Base-by-base conservation (phyloP, 2,329 filamentous ascomycete species). In the Aspergillus glaucus region DNA sequence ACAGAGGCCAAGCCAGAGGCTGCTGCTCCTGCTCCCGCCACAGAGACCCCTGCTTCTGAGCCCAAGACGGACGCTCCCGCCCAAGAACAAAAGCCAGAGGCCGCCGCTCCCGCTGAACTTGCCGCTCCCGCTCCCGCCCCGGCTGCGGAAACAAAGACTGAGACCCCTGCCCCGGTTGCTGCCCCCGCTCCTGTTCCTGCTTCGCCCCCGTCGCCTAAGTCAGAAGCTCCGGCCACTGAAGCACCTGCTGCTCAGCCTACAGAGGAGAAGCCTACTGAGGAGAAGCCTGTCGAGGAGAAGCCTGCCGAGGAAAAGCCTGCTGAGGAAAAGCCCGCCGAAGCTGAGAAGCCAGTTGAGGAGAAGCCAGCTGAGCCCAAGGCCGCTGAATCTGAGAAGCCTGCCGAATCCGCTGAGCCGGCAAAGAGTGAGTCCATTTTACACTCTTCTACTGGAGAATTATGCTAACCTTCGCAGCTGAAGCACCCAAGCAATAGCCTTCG, bases 1-100 rank as follows among this genome's bases (percentile, higher is more conserved):
- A 55, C 50, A 44, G 44, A 46, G 32, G n/a, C 41, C n/a, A 50
- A 54, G 34, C 46, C 56, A 9, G 54, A 50, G 24, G 26, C 30
- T 19, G 44, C 54, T 26, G 43, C 49, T 37, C 36, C 37, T 40
- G 15, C 54, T 14, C 24, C 55, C 14, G 46, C 50, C 30, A 42
- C 47, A 22, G 47, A 50, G 36, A 24, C 50, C 8, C 42, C 50
- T 7, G 30, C 43, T 24, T 9, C 48, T 17, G 50, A 53, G 21
- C 19, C 53, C 5, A 49, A 49, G 45, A 45, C 51, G 5, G 53
- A 51, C 15, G 37, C 44, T 24, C 50, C 46, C 12, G 19, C 40
- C 15, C 21, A 15, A 19, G 34, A 17, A 17, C 21, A 3, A 14
- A 41, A 43, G 37, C 19, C 39, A 4, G 30, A 40, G 12, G n/a